A percentile compares a stretch with the other conserved stretches of the same genome.
Evolutionary conservation across 1,139 yeast species (phyloP).

Genomic region (Yamadazyma trypodendri): DNA sequence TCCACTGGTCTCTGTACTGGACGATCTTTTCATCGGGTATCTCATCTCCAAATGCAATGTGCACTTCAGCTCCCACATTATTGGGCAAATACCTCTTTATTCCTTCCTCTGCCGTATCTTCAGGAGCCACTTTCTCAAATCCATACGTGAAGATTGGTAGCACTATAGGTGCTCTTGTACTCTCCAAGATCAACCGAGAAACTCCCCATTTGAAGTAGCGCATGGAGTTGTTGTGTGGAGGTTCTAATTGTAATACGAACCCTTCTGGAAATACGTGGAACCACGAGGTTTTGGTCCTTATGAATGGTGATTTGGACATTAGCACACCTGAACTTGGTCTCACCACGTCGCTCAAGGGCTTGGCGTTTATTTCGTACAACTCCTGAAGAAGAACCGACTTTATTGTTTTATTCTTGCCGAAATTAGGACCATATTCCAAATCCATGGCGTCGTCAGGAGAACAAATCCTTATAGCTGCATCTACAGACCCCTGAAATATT

Average conservation of each 20-base stretch:
- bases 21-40: slow-evolving; percentile 62
- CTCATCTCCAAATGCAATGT: slow-evolving; percentile 71
- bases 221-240: slow-evolving; percentile 82
- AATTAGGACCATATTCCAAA: slow-evolving; percentile 41
- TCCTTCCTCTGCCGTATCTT: slow-evolving; percentile 56
- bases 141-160: slow-evolving; percentile 90
- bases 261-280: slow-evolving; percentile 96
- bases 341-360: slow-evolving; percentile 22
- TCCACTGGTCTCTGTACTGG: slow-evolving; percentile 67
- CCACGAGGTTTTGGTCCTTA: slow-evolving; percentile 74
- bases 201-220: slow-evolving; percentile 97
- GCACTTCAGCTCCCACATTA: slow-evolving; percentile 66
- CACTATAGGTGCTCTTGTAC: slow-evolving; percentile 79
- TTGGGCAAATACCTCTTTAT: slow-evolving; percentile 60
- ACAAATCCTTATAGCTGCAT: slow-evolving; percentile 83
- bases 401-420: slow-evolving; percentile 30
- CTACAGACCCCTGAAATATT: slow-evolving; percentile 87
- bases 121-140: slow-evolving; percentile 85
- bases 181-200: slow-evolving; percentile 75
- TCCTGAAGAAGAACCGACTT: slow-evolving; percentile 29
- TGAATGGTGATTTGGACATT: slow-evolving; percentile 46
- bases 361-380: slow-evolving; percentile 18
- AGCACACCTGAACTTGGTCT: slow-evolving; percentile 29
- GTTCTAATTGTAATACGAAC: slow-evolving; percentile 79
- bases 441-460: slow-evolving; percentile 75